A percentile compares a stretch with the other conserved stretches of the same genome.
These are phyloP conservation scores for Botryosphaeria dothidea DNA, from an alignment of 2,329 filamentous ascomycete species.

Conservation along the genomic window DNA sequence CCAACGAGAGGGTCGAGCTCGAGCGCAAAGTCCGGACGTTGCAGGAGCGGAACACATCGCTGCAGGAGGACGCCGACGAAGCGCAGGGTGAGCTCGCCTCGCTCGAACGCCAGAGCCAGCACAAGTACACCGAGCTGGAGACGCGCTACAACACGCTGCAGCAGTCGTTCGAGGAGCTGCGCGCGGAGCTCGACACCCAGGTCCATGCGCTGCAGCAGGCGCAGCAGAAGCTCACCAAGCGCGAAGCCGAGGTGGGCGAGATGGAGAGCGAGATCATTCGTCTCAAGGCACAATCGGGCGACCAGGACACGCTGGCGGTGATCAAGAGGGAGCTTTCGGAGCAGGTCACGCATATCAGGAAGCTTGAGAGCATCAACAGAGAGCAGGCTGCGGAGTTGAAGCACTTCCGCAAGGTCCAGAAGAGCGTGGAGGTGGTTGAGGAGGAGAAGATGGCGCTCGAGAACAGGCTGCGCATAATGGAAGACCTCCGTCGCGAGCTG, in stretches of 20 bases:
- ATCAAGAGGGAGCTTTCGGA: constrained; percentile 87
- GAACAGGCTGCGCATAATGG: constrained; percentile 73
- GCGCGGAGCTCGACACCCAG: constrained; percentile 58
- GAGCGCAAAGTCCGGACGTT: constrained; percentile 57
- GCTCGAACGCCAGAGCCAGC: constrained; percentile 65
- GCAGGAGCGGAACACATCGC: constrained; percentile 69
- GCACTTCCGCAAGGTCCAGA: constrained; percentile 76
- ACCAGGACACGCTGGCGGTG: constrained; percentile 80
- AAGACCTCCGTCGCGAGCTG: constrained; percentile 73
- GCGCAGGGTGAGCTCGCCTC: constrained; percentile 72
- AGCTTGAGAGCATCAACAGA: constrained; percentile 75
- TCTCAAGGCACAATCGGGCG: constrained; percentile 82
- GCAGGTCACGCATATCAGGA: constrained; percentile 87
- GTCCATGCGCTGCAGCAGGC: constrained; percentile 59
- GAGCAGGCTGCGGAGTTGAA: constrained; percentile 80
- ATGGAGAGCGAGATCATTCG: constrained; percentile 82
- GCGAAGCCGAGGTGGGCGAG: constrained; percentile 69
- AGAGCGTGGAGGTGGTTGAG: constrained; percentile 89
- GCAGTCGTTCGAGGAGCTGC: constrained; percentile 59
- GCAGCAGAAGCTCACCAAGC: constrained; percentile 68
- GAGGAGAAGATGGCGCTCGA: constrained; percentile 89
- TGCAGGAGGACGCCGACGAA: constrained; percentile 84
- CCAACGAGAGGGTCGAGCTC: constrained; percentile 57
- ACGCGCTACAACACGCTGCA: constrained; percentile 61
- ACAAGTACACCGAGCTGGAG: constrained; percentile 62